Evolutionary conservation across 2,329 filamentous ascomycete species (phyloP), one percentile per base, ranked within the genome.

Genomic region (Trichoderma sp.): DNA sequence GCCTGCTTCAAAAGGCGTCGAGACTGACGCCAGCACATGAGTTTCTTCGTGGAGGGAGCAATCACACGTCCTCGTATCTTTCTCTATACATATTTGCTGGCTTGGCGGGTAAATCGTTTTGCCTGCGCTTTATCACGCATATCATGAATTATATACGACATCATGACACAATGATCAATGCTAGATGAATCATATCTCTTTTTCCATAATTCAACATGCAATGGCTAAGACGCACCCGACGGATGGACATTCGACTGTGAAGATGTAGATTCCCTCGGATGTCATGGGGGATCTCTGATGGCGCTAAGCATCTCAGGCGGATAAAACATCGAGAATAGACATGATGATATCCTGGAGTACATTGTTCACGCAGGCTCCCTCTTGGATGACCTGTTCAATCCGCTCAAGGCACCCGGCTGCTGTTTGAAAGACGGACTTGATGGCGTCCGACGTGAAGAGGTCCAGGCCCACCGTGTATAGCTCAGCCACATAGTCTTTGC

Each of bases 351-450:
- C 49, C n/a, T 49, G 24, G 11, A 68, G 49, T 7, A 24, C 66
- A 35, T 68, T 52, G 11, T 56, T 62, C 57, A 68, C 53, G n/a
- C 66, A 68, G 6, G 66, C 58, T 43, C 66, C 66, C 33, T 68
- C 43, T 47, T 62, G 31, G 19, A 68, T 62, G 27, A 68, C 57
- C 27, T 68, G 21, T 14, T 61, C 49, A 33, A 68, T 62, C 11
- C 53, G 61, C 19, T 33, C 57, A 7, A 68, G 24, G 7, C 66
- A 68, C 31, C 57, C 66, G 4, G 33, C 49, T 2, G 66, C 66
- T 8, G 58, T 61, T 35, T 68, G 58, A 35, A 47, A 55, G n/a
- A 62, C 37, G 5, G 58, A 61, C 47, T 69, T 69, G 37, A 58
- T 52, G n/a, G 68, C 55, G 19, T 64, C 68, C 53, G 49, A 29